A percentile compares a stretch with the other conserved stretches of the same genome.
These are phyloP conservation scores for Yarrowia alimentaria DNA, from an alignment of 805 yeast species.

Conservation along the genomic window DNA sequence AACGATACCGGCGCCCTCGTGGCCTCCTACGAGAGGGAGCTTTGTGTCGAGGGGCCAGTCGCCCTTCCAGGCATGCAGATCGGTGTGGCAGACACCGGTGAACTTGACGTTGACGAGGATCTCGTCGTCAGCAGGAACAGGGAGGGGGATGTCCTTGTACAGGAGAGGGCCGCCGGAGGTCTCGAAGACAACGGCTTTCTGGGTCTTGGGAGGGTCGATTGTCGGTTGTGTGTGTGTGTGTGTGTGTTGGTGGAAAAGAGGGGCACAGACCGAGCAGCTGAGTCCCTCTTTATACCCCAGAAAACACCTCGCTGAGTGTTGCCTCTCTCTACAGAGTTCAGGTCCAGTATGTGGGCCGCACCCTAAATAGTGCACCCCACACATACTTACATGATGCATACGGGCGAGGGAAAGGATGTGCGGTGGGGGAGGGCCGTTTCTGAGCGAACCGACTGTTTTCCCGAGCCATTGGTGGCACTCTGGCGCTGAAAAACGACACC, in stretches of 20 bases:
- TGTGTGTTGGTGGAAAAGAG: background rate
- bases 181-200: slow-evolving; percentile 70
- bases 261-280: background rate
- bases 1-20: slow-evolving; percentile 86
- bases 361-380: no score
- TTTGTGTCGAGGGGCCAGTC: slow-evolving; percentile 83
- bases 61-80: slow-evolving; percentile 90
- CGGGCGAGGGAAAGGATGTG: no score
- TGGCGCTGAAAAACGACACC: no score
- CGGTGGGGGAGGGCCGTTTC: no score
- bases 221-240: slow-evolving; percentile 28
- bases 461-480: no score
- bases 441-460: no score
- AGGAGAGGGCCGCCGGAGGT: slow-evolving; percentile 60
- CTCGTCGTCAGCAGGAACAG: slow-evolving; percentile 73
- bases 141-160: slow-evolving; percentile 76
- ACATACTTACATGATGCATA: no score
- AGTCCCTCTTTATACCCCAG: no score
- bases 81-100: slow-evolving; percentile 94
- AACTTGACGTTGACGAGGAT: slow-evolving; percentile 76
- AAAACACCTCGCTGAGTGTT: no score
- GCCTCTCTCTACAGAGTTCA: no score
- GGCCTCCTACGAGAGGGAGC: slow-evolving; percentile 81
- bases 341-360: no score
- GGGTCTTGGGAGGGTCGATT: slow-evolving; percentile 70